Evolutionary conservation across 305 asterid genomes (phyloP).

Genomic region (Fraxinus xanthoxyloides): DNA sequence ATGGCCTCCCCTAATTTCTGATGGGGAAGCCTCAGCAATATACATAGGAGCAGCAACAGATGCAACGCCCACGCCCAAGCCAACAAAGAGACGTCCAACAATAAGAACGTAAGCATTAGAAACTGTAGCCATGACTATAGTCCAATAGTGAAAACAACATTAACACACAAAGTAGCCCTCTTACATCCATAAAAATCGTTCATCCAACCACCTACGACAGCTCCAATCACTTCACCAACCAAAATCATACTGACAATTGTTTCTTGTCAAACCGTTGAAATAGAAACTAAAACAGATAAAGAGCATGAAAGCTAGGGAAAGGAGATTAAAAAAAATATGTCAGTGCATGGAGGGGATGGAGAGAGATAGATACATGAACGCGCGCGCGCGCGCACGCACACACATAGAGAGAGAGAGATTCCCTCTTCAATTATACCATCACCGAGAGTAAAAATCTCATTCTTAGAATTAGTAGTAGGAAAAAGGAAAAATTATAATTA

Average conservation of each 20-base stretch:
- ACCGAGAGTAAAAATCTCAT: too few species aligned
- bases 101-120: slow-evolving; percentile 75
- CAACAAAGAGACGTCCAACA: slow-evolving; percentile 72
- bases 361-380: background rate
- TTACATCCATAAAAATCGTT: slow-evolving; percentile 81
- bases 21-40: slow-evolving; percentile 86
- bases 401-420: background rate
- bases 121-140: slow-evolving; percentile 78
- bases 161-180: slow-evolving; percentile 82
- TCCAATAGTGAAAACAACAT: slow-evolving; percentile 78
- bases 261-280: slow-evolving; percentile 47
- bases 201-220: slow-evolving; percentile 83
- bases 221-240: slow-evolving; percentile 90
- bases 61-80: slow-evolving; percentile 89
- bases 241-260: slow-evolving; percentile 95
- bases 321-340: background rate
- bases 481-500: too few species aligned
- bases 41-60: slow-evolving; percentile 94
- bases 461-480: too few species aligned
- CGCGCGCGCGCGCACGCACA: too few species aligned
- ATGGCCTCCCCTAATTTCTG: slow-evolving; percentile 86
- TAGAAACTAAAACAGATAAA: background rate
- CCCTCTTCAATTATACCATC: background rate
- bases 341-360: background rate
- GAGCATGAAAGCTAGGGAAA: background rate